These are phyloP conservation scores for Daedaleopsis nitida DNA, from an alignment of 768 basidiomycete species.

Conservation along the genomic window DNA sequence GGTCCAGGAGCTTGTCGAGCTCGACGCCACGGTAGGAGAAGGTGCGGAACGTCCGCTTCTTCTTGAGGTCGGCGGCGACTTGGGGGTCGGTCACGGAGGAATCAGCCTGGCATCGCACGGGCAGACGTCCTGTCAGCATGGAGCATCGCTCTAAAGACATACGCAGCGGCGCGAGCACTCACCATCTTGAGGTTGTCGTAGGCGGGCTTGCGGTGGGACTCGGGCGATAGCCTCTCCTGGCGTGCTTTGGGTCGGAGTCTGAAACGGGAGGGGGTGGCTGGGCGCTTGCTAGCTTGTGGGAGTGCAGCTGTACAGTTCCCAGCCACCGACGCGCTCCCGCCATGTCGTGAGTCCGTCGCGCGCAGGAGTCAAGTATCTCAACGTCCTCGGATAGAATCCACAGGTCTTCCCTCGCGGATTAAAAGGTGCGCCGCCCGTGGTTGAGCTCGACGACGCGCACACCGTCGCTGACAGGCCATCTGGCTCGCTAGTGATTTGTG, in stretches of 20 bases:
- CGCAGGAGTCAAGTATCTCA: slow-evolving; percentile 24
- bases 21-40: slow-evolving; percentile 98
- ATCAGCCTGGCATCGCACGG: slow-evolving; percentile 64
- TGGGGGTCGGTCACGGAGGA: slow-evolving; percentile 84
- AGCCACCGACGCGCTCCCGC: slow-evolving; percentile 24
- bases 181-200: slow-evolving; percentile 34
- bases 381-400: slow-evolving; percentile 82
- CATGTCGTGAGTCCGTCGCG: slow-evolving; percentile 5
- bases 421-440: slow-evolving; percentile 53
- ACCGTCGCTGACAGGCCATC: background rate
- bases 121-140: slow-evolving; percentile 23
- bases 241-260: slow-evolving; percentile 22
- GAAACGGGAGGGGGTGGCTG: slow-evolving; percentile 19
- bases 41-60: slow-evolving; percentile 97
- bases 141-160: slow-evolving; percentile 5
- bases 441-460: background rate
- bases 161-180: slow-evolving; percentile 21
- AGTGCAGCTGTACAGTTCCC: slow-evolving; percentile 56
- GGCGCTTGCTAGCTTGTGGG: slow-evolving; percentile 50
- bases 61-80: slow-evolving; percentile 96
- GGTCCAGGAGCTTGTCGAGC: slow-evolving; percentile 96
- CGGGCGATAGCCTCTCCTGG: slow-evolving; percentile 12
- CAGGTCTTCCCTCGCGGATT: slow-evolving; percentile 93
- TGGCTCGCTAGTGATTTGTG: slow-evolving; percentile 76
- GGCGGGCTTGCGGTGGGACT: slow-evolving; percentile 22